Conservation (phyloP, 2,329 filamentous ascomycete species). For the Didymella pomorum region DNA sequence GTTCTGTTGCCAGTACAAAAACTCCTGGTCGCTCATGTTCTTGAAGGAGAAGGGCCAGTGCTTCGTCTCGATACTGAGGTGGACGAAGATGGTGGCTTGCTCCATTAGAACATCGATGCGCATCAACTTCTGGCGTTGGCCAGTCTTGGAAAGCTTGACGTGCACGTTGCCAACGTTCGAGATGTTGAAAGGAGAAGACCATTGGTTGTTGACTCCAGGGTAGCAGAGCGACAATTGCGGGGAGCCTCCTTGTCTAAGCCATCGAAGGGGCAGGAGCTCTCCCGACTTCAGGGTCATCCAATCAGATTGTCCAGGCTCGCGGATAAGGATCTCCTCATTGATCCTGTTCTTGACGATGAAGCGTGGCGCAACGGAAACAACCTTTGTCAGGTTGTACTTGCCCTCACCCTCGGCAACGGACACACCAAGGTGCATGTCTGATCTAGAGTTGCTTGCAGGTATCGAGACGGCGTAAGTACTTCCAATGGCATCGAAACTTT, state of each 20-base stretch:
- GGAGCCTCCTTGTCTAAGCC: slow-evolving; percentile 79
- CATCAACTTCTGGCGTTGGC: slow-evolving; percentile 86
- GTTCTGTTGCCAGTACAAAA: slow-evolving; percentile 94
- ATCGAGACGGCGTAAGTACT: slow-evolving; percentile 89
- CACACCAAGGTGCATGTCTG: slow-evolving; percentile 90
- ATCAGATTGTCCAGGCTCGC: slow-evolving; percentile 90
- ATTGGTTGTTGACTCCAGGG: slow-evolving; percentile 92
- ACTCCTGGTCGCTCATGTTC: slow-evolving; percentile 96
- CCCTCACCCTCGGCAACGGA: slow-evolving; percentile 90
- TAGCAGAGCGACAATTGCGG: slow-evolving; percentile 95
- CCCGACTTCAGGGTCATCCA: slow-evolving; percentile 79
- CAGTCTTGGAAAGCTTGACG: slow-evolving; percentile 89
- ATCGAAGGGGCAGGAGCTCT: slow-evolving; percentile 86
- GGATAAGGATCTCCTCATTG: slow-evolving; percentile 84
- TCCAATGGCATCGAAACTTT: slow-evolving; percentile 97
- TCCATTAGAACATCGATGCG: slow-evolving; percentile 92
- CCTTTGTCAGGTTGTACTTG: slow-evolving; percentile 97
- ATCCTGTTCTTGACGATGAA: slow-evolving; percentile 96
- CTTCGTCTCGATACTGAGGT: slow-evolving; percentile 87
- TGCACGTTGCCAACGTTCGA: slow-evolving; percentile 92
- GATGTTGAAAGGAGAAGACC: slow-evolving; percentile 98
- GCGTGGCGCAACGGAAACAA: slow-evolving; percentile 89
- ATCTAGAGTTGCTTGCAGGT: slow-evolving; percentile 71
- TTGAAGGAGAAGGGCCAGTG: slow-evolving; percentile 99
- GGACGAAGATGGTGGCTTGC: slow-evolving; percentile 89